These are phyloP conservation scores for Auriculariales sp. DNA, from an alignment of 768 basidiomycete species.

Conservation along the genomic window DNA sequence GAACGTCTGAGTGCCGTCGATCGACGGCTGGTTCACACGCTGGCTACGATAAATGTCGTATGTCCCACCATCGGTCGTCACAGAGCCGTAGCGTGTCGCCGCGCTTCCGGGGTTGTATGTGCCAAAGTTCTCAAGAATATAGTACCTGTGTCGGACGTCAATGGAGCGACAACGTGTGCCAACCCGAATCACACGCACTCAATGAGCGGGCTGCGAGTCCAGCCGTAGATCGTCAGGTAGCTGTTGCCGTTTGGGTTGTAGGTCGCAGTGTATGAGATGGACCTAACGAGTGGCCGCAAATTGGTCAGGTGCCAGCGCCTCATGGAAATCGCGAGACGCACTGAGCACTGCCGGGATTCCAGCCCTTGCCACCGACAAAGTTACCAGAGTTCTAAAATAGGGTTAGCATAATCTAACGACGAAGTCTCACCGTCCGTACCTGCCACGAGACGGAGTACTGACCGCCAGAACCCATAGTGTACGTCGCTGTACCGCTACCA, in stretches of 20 bases:
- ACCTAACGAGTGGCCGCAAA: conserved; percentile 12
- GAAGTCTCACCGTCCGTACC: no score
- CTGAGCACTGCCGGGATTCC: conserved; percentile 21
- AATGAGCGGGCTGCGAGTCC: conserved; percentile 30
- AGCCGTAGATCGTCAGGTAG: conserved; percentile 32
- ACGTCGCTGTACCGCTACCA: conserved; percentile 15
- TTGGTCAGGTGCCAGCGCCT: neutral
- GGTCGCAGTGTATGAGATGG: conserved; percentile 23
- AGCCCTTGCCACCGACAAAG: conserved; percentile 26
- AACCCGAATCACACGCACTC: no score
- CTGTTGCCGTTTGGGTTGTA: conserved; percentile 25
- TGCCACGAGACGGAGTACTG: conserved; percentile 20
- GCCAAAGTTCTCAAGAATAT: conserved; percentile 28
- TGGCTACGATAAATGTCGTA: conserved; percentile 27
- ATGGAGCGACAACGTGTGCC: no score
- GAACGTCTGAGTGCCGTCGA: conserved; percentile 28
- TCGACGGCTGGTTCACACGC: conserved; percentile 27
- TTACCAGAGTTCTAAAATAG: conserved; percentile 19
- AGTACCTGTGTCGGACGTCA: no score
- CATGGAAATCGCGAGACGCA: conserved; percentile 1
- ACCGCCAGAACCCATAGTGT: conserved; percentile 18
- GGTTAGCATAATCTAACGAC: no score
- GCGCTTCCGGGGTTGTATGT: conserved; percentile 24
- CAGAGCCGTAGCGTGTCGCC: conserved; percentile 20
- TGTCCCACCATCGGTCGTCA: conserved; percentile 25